Base-by-base conservation (phyloP, 2,329 filamentous ascomycete species). In the Aureobasidium sp. region DNA sequence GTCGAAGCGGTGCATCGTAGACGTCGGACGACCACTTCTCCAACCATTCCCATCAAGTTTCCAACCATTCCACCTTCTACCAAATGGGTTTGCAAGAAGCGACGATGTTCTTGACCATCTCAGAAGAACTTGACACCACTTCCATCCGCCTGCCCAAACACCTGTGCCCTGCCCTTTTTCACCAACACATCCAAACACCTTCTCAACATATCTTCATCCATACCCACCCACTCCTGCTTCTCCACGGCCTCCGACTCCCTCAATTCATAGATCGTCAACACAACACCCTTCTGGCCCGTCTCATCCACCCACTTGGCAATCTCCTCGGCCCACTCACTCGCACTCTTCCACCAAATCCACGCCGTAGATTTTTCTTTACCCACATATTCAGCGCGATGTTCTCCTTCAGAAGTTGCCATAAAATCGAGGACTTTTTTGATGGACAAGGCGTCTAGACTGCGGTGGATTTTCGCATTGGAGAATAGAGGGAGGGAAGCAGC, bases 91-190 rank as follows among this genome's bases (percentile, higher is more conserved):
- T 15, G 10, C 2, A 3, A 5, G 12, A 37, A 37, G 13, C 12
- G 12, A 37, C 34, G 20, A 20, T 20, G 20, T 37, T 13, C 34
- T 37, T 13, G 34, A 5, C 41, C 20, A 10, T 12, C 41, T 87
- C 78, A 97, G 73, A 97, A 97, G 78, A 99, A 97, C 78, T 99
- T 99, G 67, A 97, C 91, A 70, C 94, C 94, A 70, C 89, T 85
- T 64, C 90, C 89, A 72, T 93, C 91, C 1, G 8, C 20, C 70
- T 93, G 91, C 60, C 85, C 84, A 77, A 99, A 97, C 29, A 97
- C 86, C 75, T 97, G 93, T 15, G 92, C 93, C 77, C 89, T 96
- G 68, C 91, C 91, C 65, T 88, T 84, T 80, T 95, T 96, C 39
- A 96, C 92, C 53, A 97, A 81, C 55, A 94, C 80, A 64, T 84